Base-by-base conservation (phyloP, 225 moss, liverwort and hornwort genomes). In the Bryum argenteum region DNA sequence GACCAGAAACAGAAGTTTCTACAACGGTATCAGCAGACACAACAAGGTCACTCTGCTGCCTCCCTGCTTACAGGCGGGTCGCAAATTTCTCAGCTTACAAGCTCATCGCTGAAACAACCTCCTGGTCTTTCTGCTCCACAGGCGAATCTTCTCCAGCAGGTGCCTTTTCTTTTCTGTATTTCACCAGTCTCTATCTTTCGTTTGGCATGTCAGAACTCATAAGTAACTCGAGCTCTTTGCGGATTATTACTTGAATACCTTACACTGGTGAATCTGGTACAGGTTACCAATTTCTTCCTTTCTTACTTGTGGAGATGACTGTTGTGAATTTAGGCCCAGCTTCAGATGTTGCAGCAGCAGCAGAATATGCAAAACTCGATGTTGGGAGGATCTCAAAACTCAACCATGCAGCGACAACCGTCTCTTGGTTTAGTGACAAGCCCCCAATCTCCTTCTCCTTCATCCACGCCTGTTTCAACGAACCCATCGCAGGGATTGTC, bases 1-100 rank as follows among this genome's bases (percentile, higher is more conserved):
- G 96, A 97, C 58, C 80, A 91, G 73, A 97, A 93, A 70, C 93
- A 97, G 76, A 93, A 93, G 77, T 97, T 91, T 24, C 81, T 97
- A 72, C 91, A 97, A 78, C 90, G 91, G 44, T 85, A 94, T 66
- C 93, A 91, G 61, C 91, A 93, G 80, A 82, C 88, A 28, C 89
- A 93, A 69, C 96, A 97, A 85, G 91, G 93, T 53, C 87, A 84
- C 58, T 81, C 83, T 73, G 86, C 86, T 78, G 88, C 87, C 22
- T 79, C 87, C 17, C 72, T 88, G 52, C 84, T 84, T 63, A 79
- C 86, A 66, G 85, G 81, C 63, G 84, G 86, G 76, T 72, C 85
- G 38, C 84, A 88, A 71, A 82, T 88, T 60, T 76, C 88, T 70
- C 85, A 81, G 74, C 80, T 83, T 69, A 65, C 87, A 18, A 82